Evolutionary conservation across 768 basidiomycete genomes (phyloP).

Genomic region (Mrakia hoshinonis): DNA sequence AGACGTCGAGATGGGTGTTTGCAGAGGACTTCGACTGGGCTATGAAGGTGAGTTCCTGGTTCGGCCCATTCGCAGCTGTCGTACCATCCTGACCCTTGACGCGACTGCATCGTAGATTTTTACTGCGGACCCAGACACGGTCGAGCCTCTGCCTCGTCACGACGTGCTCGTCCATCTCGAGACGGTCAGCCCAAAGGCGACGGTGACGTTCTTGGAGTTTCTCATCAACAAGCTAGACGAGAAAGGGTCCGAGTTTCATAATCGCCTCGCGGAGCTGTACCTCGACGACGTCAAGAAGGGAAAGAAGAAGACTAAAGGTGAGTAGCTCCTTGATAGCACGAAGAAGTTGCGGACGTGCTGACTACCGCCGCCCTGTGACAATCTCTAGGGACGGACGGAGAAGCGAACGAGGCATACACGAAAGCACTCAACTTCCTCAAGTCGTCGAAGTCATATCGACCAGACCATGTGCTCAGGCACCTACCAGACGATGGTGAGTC

Average conservation of each 20-base stretch:
- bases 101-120: constrained; percentile 58
- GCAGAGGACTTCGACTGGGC: constrained; percentile 62
- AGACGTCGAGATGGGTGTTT: constrained; percentile 76
- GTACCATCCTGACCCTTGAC: not conserved
- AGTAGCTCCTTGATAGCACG: not conserved
- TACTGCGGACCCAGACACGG: constrained; percentile 71
- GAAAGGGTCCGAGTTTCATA: constrained; percentile 61
- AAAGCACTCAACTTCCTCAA: constrained; percentile 68
- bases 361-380: not conserved
- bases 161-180: constrained; percentile 72
- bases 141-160: constrained; percentile 66
- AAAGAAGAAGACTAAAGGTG: constrained; percentile 44
- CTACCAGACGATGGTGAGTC: constrained; percentile 68
- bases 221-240: constrained; percentile 69
- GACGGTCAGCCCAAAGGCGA: constrained; percentile 48
- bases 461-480: constrained; percentile 71
- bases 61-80: no score
- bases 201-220: constrained; percentile 61
- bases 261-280: constrained; percentile 81
- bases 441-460: constrained; percentile 57
- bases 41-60: constrained; percentile 51
- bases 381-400: constrained; percentile 42
- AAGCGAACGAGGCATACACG: constrained; percentile 52
- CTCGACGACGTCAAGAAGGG: constrained; percentile 52
- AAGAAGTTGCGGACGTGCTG: not conserved